A percentile compares a stretch with the other conserved stretches of the same genome.
phyloP scores from a whole-genome alignment of 2,329 filamentous ascomycete species.

The Claviceps cyperi region DNA sequence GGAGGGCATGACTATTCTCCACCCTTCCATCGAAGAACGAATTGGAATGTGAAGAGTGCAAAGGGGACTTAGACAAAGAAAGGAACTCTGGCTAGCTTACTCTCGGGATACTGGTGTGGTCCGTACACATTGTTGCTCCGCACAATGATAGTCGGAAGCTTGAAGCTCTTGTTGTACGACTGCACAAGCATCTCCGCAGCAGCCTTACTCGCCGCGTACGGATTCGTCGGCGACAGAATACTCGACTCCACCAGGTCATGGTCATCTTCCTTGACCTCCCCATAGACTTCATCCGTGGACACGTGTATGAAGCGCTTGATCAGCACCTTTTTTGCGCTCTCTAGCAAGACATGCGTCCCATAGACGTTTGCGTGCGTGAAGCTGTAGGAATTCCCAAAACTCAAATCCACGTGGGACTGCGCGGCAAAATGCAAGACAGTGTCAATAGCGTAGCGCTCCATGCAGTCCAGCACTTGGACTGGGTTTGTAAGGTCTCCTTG shows the following conservation, averaged over 20 bases:
- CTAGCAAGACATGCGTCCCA: constrained; percentile 69
- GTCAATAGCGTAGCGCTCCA: constrained; percentile 59
- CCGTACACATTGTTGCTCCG: constrained; percentile 78
- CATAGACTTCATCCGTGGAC: constrained; percentile 76
- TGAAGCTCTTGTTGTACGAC: constrained; percentile 74
- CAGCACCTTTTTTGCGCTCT: constrained; percentile 57
- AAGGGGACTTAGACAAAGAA: not conserved
- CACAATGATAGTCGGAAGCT: constrained; percentile 65
- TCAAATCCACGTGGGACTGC: constrained; percentile 72
- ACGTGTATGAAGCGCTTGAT: constrained; percentile 67
- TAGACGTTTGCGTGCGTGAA: constrained; percentile 75
- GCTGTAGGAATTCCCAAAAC: constrained; percentile 68
- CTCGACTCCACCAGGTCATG: constrained; percentile 60
- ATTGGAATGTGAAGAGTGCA: too few species aligned
- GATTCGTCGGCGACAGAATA: constrained; percentile 66
- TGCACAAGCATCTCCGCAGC: constrained; percentile 77
- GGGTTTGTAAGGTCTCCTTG: constrained; percentile 66
- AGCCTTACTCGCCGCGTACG: constrained; percentile 68
- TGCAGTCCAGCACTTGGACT: constrained; percentile 52
- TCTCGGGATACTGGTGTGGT: constrained; percentile 71
- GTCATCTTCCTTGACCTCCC: constrained; percentile 58
- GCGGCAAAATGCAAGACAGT: constrained; percentile 75
- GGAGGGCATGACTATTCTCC: too few species aligned
- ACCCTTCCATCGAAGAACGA: too few species aligned
- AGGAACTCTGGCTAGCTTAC: constrained; percentile 30